Conservation (phyloP, 129 eudicot genomes). For the Helichrysum umbraculigerum region DNA sequence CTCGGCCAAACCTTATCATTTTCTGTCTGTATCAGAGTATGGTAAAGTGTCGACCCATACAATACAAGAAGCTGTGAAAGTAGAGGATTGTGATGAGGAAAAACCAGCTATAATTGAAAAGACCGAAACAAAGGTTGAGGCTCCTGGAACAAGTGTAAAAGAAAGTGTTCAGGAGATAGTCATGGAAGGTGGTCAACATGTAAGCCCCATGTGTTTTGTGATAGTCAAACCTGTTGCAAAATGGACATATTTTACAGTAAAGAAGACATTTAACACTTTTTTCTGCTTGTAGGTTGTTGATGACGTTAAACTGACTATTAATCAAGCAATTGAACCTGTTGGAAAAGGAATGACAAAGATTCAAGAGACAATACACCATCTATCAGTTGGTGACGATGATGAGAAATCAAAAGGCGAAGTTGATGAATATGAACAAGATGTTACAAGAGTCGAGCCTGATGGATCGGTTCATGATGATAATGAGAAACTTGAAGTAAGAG, state of each 20-base stretch:
- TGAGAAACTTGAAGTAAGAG: conserved; percentile 48
- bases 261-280: neutral
- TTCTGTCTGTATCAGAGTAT: conserved; percentile 43
- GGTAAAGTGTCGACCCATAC: conserved; percentile 47
- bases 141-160: conserved; percentile 85
- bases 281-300: conserved; percentile 61
- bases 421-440: conserved; percentile 54
- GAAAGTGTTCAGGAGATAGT: conserved; percentile 96
- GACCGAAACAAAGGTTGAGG: conserved; percentile 65
- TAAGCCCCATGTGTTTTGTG: conserved; percentile 28
- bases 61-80: conserved; percentile 39
- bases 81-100: conserved; percentile 49
- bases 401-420: conserved; percentile 55
- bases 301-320: conserved; percentile 86
- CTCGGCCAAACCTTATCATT: conserved; percentile 70
- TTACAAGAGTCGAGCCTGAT: conserved; percentile 21
- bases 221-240: neutral
- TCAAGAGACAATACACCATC: conserved; percentile 79
- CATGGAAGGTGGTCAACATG: conserved; percentile 95
- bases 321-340: conserved; percentile 90
- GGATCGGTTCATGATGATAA: conserved; percentile 31
- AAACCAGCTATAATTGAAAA: conserved; percentile 56
- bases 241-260: neutral
- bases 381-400: conserved; percentile 48
- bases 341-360: conserved; percentile 91